Conservation (phyloP, 257 asterid species). For the Solanum pennellii region DNA sequence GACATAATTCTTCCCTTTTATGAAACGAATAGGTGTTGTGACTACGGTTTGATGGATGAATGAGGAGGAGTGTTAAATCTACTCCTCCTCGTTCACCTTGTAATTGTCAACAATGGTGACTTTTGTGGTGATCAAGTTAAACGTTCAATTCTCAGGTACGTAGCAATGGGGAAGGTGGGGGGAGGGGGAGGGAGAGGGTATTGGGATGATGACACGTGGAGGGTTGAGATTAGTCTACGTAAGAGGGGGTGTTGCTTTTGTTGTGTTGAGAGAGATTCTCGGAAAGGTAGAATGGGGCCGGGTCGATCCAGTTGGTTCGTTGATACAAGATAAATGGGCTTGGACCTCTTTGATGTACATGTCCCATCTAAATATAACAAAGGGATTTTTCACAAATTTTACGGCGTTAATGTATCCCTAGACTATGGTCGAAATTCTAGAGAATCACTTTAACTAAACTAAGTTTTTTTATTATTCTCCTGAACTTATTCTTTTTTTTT, state of each 20-base stretch:
- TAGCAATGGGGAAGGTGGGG: background rate
- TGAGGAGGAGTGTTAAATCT: background rate
- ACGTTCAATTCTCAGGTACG: slow-evolving; percentile 11
- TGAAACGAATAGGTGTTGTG: background rate
- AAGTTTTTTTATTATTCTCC: too few relatives aligned
- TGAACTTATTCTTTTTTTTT: too few relatives aligned
- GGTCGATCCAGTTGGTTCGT: background rate
- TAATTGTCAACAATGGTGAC: background rate
- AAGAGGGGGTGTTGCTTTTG: background rate
- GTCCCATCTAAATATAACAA: slow-evolving; percentile 10
- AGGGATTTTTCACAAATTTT: background rate
- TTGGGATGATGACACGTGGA: background rate
- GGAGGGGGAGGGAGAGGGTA: background rate
- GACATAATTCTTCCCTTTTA: background rate
- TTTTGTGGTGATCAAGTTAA: background rate
- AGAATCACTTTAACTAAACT: rapidly evolving
- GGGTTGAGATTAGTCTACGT: background rate
- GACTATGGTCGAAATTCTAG: too few relatives aligned
- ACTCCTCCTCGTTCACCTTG: background rate
- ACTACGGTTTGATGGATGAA: background rate
- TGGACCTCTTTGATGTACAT: slow-evolving; percentile 23
- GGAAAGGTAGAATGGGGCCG: background rate
- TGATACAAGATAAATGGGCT: background rate
- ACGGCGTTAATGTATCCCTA: background rate
- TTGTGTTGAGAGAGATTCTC: background rate